phyloP scores from a whole-genome alignment of 192 early-diverging fungal species.

The Podochytrium sp. region DNA sequence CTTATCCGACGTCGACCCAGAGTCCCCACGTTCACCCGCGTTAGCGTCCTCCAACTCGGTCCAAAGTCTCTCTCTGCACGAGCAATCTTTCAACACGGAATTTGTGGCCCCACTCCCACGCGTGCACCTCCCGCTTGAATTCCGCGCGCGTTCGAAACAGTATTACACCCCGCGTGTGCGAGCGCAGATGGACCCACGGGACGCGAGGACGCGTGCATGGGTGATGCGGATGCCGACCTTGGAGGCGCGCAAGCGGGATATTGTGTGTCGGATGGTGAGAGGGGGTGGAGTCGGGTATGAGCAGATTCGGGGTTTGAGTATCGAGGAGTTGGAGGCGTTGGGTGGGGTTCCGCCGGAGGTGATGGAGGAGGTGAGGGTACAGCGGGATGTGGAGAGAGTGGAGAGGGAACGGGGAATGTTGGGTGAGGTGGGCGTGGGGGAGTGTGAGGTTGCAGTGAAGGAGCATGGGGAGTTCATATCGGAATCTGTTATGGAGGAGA shows the following conservation, averaged over 20 bases:
- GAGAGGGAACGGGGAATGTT: background rate
- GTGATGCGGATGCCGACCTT: background rate
- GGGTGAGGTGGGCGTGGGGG: background rate
- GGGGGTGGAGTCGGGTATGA: background rate
- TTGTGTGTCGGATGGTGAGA: background rate
- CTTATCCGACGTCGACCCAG: background rate
- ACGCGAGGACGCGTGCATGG: background rate
- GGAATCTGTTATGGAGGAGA: background rate
- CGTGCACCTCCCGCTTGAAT: background rate
- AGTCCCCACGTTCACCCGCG: background rate
- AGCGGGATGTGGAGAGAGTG: background rate
- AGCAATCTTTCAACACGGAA: background rate
- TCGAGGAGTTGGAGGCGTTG: background rate
- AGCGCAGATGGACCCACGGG: background rate
- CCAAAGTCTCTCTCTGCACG: background rate
- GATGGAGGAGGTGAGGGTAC: background rate
- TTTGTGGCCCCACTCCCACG: background rate
- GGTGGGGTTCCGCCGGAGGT: background rate
- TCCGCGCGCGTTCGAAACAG: background rate
- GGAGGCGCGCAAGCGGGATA: background rate
- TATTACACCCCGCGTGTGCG: background rate
- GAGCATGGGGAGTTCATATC: background rate
- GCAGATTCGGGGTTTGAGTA: background rate
- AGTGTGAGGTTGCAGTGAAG: background rate
- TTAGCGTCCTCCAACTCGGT: background rate